Evolutionary conservation across 78 protist genomes (phyloP), one percentile per base, ranked within the genome.

Genomic region (Cyanophora paradoxa): DNA sequence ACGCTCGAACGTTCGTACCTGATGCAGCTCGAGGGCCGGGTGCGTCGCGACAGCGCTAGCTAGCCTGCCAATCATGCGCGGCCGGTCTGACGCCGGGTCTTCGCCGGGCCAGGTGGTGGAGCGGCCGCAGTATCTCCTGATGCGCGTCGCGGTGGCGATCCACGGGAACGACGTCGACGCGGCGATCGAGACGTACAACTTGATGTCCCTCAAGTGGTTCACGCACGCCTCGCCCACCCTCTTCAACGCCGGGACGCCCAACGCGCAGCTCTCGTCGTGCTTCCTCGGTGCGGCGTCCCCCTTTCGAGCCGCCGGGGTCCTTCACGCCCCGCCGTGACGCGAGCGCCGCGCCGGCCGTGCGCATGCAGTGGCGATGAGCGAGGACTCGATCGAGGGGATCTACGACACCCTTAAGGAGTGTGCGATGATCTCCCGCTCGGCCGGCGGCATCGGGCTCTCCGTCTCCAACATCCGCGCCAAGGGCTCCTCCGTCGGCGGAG

Each of bases 121-220:
- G 82, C 82, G 99, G 20, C 99, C 99, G 48, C 99, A 96, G 77
- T 96, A 96, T 85, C 81, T 94, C 97, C 74, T 93, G 36, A 90
- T 96, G 97, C 90, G 99, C 48, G 99, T 94, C 34, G 76, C 98
- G 1, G 10, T 92, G n/a, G 99, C 96, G 36, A 93, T 96, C 57
- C 96, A 93, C 83, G 67, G 59, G 31, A 73, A 41, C 4, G 89
- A 93, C 77, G 31, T 93, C 16, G 91, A 80, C 1, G 40, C 74
- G 0, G 94, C 77, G 16, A 28, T 94, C 33, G 87, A 89, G 72
- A 94, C 98, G 40, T 96, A 96, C 89, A 52, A 88, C 39, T 69
- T 67, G 33, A 65, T 65, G 72, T 37, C 72, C 6, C 46, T 4
- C 30, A 37, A 41, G 48, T 41, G 37, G n/a, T 65, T 65, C 54